Conservation (phyloP, 305 asterid species). For the Nicotiana rustica region DNA sequence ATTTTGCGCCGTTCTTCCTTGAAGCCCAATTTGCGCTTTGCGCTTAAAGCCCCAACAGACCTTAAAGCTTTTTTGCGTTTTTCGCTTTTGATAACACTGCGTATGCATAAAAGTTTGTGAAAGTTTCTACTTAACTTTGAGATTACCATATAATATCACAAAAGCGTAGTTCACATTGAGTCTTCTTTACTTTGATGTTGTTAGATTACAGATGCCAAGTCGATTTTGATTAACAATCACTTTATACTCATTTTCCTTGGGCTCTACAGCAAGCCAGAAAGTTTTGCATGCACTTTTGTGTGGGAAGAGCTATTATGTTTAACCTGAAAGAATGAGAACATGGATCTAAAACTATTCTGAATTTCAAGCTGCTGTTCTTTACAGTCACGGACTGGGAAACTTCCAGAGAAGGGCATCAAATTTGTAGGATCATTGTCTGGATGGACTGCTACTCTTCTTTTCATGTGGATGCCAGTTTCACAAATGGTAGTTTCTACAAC, state of each 20-base stretch:
- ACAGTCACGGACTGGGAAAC: constrained; percentile 77
- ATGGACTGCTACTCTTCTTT: constrained; percentile 96
- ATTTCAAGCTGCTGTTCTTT: constrained; percentile 31
- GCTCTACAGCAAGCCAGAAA: constrained; percentile 9
- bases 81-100: background rate
- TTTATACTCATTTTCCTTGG: background rate
- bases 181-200: constrained; percentile 1
- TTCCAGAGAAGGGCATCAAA: constrained; percentile 64
- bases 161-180: background rate
- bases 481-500: constrained; percentile 60
- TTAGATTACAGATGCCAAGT: background rate
- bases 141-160: background rate
- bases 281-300: background rate
- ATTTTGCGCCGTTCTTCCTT: no score
- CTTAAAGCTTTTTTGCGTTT: no score
- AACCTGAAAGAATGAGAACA: constrained; percentile 17
- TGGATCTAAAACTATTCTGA: constrained; percentile 32
- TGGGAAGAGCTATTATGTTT: constrained; percentile 12
- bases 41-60: no score
- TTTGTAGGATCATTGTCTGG: constrained; percentile 73
- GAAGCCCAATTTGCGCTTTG: no score
- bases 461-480: constrained; percentile 96
- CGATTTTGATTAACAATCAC: background rate
- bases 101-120: background rate
- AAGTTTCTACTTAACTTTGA: background rate